Evolutionary conservation across 116 monocot species (phyloP), one percentile per base, ranked within the genome.

Genomic region (Posidonia oceanica): DNA sequence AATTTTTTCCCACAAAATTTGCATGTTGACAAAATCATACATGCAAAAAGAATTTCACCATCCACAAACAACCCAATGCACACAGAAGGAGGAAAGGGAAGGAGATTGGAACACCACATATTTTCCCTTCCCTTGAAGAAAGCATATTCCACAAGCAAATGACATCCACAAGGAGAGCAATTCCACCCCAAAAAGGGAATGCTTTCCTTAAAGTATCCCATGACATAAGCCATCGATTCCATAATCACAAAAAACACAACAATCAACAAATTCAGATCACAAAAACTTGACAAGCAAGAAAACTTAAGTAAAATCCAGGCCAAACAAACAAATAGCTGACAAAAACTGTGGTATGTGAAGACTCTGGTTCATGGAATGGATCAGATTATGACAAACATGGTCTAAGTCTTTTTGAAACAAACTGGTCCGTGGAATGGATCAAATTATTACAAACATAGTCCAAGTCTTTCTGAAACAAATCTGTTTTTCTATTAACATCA

Each of bases 71-170:
- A 21, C 39, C 12, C 36, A 16, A 39, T 39, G n/a, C 38, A 40
- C 10, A 13, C 7, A 36, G 36, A 36, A 62, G 62, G 36, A 62
- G 36, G 6, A 37, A 20, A 42, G 18, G 17, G 5, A 23, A 18
- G 14, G n/a, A 40, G 29, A 17, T 4, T 64, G 64, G 22, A 68
- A 52, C 41, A 68, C 36, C 51, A 52, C 68, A 44, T 68, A 20
- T 54, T 68, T 68, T 52, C 68, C 23, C 13, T 70, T 70, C 70
- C 40, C 5, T 37, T 18, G 22, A 61, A 71, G 61, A 69, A 77
- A 64, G 81, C 64, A 74, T 74, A 69, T 69, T 74, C 81, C 39
- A 59, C 59, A 53, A 64, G 29, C 40, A 74, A 65, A 64, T 7
- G 14, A 29, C 70, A 62, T 68, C 36, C 61, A 13, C 29, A 61